These are phyloP conservation scores for Venturia pyrina DNA, from an alignment of 2,329 filamentous ascomycete genomes.

Conservation along the genomic window DNA sequence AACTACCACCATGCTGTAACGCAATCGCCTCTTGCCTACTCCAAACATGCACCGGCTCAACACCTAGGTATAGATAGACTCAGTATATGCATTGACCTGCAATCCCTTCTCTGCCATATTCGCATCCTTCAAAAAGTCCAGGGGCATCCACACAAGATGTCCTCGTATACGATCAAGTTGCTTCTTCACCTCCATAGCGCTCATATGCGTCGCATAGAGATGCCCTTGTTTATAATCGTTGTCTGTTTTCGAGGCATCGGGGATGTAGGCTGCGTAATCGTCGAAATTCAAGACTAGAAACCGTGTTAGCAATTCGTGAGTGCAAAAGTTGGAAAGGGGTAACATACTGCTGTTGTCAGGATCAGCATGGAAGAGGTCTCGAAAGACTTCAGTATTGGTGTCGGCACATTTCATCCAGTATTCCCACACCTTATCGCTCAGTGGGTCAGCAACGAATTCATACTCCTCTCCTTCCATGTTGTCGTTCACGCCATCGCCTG, in stretches of 20 bases:
- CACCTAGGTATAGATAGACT: conserved; percentile 67
- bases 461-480: conserved; percentile 61
- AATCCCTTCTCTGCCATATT: conserved; percentile 85
- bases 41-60: neutral
- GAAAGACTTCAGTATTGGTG: conserved; percentile 63
- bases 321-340: neutral
- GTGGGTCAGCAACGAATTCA: conserved; percentile 51
- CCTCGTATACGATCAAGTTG: conserved; percentile 75
- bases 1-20: neutral
- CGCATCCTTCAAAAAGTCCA: conserved; percentile 74
- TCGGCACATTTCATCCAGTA: conserved; percentile 61
- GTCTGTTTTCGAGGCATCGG: conserved; percentile 41
- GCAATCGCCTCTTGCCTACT: neutral
- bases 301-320: neutral
- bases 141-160: conserved; percentile 91
- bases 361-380: conserved; percentile 77
- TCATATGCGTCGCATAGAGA: conserved; percentile 70
- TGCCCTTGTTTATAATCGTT: conserved; percentile 65
- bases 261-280: conserved; percentile 76
- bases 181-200: conserved; percentile 52
- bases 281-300: conserved; percentile 68
- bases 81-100: conserved; percentile 76
- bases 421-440: conserved; percentile 47
- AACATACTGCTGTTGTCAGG: conserved; percentile 69
- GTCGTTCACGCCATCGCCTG: conserved; percentile 58